These are phyloP conservation scores for Solanum hybrid DNA, from an alignment of 305 asterid species.

Conservation along the genomic window DNA sequence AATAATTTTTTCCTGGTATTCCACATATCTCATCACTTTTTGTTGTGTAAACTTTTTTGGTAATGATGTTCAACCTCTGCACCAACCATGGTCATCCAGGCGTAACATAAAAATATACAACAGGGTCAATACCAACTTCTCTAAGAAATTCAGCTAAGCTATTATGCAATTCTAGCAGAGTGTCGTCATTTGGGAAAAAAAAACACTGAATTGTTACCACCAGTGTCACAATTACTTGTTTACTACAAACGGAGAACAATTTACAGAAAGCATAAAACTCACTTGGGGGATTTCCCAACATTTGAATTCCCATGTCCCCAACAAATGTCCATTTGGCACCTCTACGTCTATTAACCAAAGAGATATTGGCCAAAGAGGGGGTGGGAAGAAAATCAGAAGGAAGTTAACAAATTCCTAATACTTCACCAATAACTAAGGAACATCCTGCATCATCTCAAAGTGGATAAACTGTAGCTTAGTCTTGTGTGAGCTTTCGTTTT, in stretches of 20 bases:
- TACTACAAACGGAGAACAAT: not conserved
- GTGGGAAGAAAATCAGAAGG: not conserved
- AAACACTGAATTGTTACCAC: not conserved
- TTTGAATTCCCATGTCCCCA: not conserved
- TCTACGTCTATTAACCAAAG: not conserved
- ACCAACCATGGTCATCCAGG: not conserved
- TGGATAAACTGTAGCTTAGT: not conserved
- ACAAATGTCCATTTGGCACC: not conserved
- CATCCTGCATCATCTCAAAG: not conserved
- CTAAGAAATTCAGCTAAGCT: not conserved
- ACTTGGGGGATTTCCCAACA: not conserved
- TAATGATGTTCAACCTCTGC: not conserved
- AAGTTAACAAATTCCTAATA: not conserved
- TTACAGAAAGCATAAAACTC: not conserved
- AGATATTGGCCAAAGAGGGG: not conserved
- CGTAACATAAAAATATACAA: not conserved
- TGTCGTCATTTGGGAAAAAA: not conserved
- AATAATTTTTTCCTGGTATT: not conserved
- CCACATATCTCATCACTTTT: not conserved
- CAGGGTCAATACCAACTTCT: not conserved
- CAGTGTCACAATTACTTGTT: not conserved
- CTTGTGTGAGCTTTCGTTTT: conserved; percentile 40
- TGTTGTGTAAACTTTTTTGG: not conserved
- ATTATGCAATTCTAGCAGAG: not conserved
- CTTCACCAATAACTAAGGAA: not conserved